A percentile compares a stretch with the other conserved stretches of the same genome.
Conservation (phyloP, 306 rosid species). For the Lathyrus aphaca region DNA sequence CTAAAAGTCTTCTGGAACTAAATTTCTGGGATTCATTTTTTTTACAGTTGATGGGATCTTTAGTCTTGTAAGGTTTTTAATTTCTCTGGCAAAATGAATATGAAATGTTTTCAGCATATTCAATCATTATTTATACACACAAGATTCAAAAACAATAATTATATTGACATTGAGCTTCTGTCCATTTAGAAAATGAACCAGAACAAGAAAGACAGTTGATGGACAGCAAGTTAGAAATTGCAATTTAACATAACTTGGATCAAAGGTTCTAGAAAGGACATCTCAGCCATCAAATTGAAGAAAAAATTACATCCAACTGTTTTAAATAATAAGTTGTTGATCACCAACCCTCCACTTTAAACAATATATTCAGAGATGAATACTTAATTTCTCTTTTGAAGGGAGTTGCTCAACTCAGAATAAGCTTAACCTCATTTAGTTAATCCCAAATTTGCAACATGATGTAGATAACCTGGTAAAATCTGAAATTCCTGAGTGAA, state of each 20-base stretch:
- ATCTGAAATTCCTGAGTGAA: conserved; percentile 1
- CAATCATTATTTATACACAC: neutral
- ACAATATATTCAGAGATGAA: neutral
- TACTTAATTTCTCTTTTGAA: neutral
- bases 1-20: neutral
- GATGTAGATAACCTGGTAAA: conserved; percentile 8
- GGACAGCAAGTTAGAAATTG: neutral
- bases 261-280: neutral
- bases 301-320: neutral
- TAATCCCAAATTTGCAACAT: neutral
- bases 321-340: neutral
- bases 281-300: neutral
- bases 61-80: neutral
- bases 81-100: neutral
- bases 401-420: neutral
- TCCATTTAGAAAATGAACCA: neutral
- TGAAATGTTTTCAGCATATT: neutral
- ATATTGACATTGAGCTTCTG: neutral
- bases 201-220: neutral
- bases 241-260: neutral
- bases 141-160: neutral
- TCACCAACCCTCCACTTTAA: neutral
- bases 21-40: neutral
- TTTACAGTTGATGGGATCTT: neutral
- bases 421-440: neutral